These are phyloP conservation scores for Podaxis sp. DNA, from an alignment of 768 basidiomycete genomes.

Conservation along the genomic window DNA sequence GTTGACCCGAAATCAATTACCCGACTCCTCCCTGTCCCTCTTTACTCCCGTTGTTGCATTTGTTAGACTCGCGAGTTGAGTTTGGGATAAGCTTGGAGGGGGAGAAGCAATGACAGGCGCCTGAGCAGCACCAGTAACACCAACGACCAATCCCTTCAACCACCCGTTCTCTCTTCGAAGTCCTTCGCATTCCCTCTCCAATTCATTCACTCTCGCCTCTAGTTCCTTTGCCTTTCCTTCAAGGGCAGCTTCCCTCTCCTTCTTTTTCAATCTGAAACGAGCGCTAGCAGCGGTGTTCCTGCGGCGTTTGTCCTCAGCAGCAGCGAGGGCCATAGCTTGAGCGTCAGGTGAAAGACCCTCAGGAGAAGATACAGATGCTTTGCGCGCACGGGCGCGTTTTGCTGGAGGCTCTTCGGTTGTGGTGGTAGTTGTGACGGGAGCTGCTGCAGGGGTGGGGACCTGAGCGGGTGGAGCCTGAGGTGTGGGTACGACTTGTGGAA, in stretches of 20 bases:
- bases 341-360: conserved; percentile 26
- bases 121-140: conserved; percentile 73
- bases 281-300: conserved; percentile 92
- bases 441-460: conserved; percentile 20
- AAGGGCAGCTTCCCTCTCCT: conserved; percentile 88
- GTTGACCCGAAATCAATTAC: conserved; percentile 4
- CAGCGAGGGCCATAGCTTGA: conserved; percentile 34
- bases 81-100: conserved; percentile 22
- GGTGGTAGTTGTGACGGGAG: conserved; percentile 20
- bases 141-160: conserved; percentile 88
- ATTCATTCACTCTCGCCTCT: conserved; percentile 71
- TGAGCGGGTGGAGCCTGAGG: conserved; percentile 16
- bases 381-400: conserved; percentile 61
- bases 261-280: conserved; percentile 94
- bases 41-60: conserved; percentile 25
- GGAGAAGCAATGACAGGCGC: conserved; percentile 29
- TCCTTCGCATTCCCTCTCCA: conserved; percentile 91
- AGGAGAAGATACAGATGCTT: conserved; percentile 40
- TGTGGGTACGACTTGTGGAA: conserved; percentile 20
- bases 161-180: conserved; percentile 89
- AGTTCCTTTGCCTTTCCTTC: conserved; percentile 86
- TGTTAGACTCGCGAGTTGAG: conserved; percentile 12
- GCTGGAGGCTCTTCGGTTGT: conserved; percentile 34
- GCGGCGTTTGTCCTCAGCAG: conserved; percentile 88
- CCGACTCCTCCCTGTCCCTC: conserved; percentile 33